These are phyloP conservation scores for Raphanus hybrid DNA, from an alignment of 441 rosid species.

Conservation along the genomic window DNA sequence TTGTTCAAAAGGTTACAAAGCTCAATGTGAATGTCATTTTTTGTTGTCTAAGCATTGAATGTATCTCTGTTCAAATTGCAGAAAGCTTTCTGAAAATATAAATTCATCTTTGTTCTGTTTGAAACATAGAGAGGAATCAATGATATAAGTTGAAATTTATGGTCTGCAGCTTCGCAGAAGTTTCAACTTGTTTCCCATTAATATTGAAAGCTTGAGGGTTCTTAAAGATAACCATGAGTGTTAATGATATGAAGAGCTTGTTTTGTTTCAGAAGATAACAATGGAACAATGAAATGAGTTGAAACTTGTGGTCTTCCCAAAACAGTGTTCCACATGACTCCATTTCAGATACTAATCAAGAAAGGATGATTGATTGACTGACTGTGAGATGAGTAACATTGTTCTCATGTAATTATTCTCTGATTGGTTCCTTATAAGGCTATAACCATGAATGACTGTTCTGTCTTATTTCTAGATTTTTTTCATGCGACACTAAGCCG, in stretches of 20 bases:
- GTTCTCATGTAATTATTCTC: neutral
- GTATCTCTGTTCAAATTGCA: neutral
- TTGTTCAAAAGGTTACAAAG: conserved; percentile 9
- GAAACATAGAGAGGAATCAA: neutral
- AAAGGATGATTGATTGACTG: neutral
- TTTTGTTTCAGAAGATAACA: too few species aligned
- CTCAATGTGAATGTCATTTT: conserved; percentile 18
- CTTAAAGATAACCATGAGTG: too few species aligned
- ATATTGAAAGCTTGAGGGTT: too few species aligned
- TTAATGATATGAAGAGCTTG: too few species aligned
- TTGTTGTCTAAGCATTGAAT: neutral
- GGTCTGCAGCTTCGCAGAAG: too few species aligned
- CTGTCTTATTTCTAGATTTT: neutral
- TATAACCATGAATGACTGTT: neutral
- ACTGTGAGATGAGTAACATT: neutral
- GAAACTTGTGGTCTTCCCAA: neutral
- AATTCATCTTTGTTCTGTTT: neutral
- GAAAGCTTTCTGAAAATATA: neutral
- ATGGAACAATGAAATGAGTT: too few species aligned
- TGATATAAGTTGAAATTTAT: too few species aligned
- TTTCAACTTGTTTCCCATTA: too few species aligned
- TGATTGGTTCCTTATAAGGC: neutral
- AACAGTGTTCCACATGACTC: neutral
- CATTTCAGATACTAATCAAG: neutral
- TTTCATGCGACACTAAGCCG: neutral